A percentile compares a stretch with the other conserved stretches of the same genome.
These are phyloP conservation scores for Papilionanthe hybrid DNA, from an alignment of 116 monocot species.

Conservation along the genomic window DNA sequence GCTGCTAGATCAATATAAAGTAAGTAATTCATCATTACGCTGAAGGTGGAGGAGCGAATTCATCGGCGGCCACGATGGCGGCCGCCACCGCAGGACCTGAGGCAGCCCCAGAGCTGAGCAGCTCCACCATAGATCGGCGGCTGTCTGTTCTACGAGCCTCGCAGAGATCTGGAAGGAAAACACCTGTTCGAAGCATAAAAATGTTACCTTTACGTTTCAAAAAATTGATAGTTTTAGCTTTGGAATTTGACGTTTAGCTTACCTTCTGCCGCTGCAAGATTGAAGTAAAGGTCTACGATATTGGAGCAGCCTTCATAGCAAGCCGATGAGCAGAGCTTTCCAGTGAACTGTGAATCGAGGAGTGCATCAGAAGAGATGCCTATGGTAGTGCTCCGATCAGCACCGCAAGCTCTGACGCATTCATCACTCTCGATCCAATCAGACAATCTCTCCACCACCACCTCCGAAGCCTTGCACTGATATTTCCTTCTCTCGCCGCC, in stretches of 20 bases:
- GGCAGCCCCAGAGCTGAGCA: constrained; percentile 10
- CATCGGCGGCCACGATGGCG: background rate
- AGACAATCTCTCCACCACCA: constrained; percentile 8
- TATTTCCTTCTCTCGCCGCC: background rate
- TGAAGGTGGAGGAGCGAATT: background rate
- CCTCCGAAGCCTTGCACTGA: constrained; percentile 23
- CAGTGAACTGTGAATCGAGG: background rate
- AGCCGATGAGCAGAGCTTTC: constrained; percentile 14
- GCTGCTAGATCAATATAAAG: background rate
- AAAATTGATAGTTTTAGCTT: no score
- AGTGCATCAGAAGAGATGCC: constrained; percentile 21
- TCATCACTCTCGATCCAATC: constrained; percentile 8
- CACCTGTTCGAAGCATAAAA: constrained; percentile 26
- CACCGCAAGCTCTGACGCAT: constrained; percentile 14
- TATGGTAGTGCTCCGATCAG: background rate
- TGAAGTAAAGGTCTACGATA: constrained; percentile 18
- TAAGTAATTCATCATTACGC: background rate
- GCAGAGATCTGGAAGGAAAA: constrained; percentile 42
- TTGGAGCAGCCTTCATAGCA: constrained; percentile 13
- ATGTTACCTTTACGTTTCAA: no score
- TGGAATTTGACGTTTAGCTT: background rate
- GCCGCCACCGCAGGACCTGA: background rate
- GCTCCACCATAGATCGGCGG: background rate
- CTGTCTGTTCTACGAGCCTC: constrained; percentile 14
- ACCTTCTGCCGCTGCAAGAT: constrained; percentile 19